These are phyloP conservation scores for Penicillium fimorum DNA, from an alignment of 495 filamentous ascomycete genomes.

Conservation along the genomic window DNA sequence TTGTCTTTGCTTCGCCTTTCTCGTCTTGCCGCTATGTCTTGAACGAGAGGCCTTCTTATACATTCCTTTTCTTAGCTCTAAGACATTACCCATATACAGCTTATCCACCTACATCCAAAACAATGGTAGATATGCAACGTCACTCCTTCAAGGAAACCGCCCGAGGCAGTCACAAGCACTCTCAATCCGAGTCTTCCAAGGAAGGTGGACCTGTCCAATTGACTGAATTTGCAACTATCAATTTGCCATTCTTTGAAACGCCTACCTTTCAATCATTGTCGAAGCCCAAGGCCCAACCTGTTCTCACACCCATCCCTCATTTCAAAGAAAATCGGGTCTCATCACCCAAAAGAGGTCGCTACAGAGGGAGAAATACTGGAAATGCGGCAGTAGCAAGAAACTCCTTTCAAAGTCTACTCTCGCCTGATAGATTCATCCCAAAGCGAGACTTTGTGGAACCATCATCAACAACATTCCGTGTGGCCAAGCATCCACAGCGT, in stretches of 20 bases:
- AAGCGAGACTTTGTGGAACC: slow-evolving; percentile 44
- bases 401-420: slow-evolving; percentile 20
- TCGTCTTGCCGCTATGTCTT: slow-evolving; percentile 1
- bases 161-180: slow-evolving; percentile 12
- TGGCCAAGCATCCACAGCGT: slow-evolving; percentile 60
- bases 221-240: slow-evolving; percentile 23
- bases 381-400: slow-evolving; percentile 4
- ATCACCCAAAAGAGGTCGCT: slow-evolving; percentile 19
- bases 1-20: slow-evolving; percentile 1
- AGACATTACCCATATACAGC: slow-evolving; percentile 1
- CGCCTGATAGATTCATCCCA: slow-evolving; percentile 71
- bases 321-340: slow-evolving; percentile 17
- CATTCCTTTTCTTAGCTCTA: slow-evolving; percentile 25
- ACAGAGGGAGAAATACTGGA: slow-evolving; percentile 13
- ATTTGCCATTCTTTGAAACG: slow-evolving; percentile 20
- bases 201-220: slow-evolving; percentile 11
- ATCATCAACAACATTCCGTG: slow-evolving; percentile 56
- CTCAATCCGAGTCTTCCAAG: slow-evolving; percentile 17
- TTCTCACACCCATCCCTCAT: background rate
- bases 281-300: slow-evolving; percentile 1
- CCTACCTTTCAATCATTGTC: slow-evolving; percentile 16
- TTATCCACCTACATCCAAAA: slow-evolving; percentile 10
- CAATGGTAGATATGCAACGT: slow-evolving; percentile 27
- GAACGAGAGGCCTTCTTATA: slow-evolving; percentile 1
- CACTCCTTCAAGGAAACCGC: slow-evolving; percentile 28